Percentiles rank a stretch among this genome's conserved stretches.
phyloP scores from a whole-genome alignment of 106 monocot genomes.

The Triglochin maritima region DNA sequence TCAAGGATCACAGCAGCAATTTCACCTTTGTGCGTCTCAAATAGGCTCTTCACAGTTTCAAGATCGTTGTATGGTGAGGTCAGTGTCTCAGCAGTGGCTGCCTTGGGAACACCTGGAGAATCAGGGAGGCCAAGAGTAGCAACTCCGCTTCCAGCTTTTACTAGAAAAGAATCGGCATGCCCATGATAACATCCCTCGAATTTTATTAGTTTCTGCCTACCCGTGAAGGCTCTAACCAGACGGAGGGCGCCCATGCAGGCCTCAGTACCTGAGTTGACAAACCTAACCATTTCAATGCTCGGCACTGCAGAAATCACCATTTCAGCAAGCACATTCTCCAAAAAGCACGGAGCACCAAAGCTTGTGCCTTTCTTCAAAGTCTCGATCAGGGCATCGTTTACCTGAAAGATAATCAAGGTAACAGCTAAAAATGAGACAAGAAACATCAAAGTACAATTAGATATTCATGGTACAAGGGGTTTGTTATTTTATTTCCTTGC shows the following conservation, averaged over 20 bases:
- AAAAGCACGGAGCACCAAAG: slow-evolving; percentile 77
- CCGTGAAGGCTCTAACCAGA: slow-evolving; percentile 81
- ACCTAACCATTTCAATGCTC: slow-evolving; percentile 90
- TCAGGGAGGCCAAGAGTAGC: slow-evolving; percentile 94
- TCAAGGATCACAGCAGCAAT: slow-evolving; percentile 85
- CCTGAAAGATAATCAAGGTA: slow-evolving; percentile 23
- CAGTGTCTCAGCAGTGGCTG: slow-evolving; percentile 56
- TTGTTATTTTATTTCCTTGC: too few species aligned
- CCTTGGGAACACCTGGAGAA: slow-evolving; percentile 83
- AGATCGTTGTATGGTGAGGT: slow-evolving; percentile 75
- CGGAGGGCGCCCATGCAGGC: slow-evolving; percentile 95
- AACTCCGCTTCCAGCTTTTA: slow-evolving; percentile 88
- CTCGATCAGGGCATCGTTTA: slow-evolving; percentile 77
- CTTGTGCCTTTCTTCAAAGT: slow-evolving; percentile 89
- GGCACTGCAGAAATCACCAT: slow-evolving; percentile 88
- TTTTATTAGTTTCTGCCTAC: slow-evolving; percentile 60
- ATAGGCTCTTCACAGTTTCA: slow-evolving; percentile 42
- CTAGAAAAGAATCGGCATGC: slow-evolving; percentile 80
- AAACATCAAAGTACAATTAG: too few species aligned
- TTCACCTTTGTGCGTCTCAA: slow-evolving; percentile 54
- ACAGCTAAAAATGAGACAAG: too few species aligned
- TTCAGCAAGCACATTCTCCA: slow-evolving; percentile 69
- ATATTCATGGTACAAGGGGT: too few species aligned
- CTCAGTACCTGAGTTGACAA: slow-evolving; percentile 93
- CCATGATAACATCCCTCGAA: slow-evolving; percentile 96